Percentiles rank a stretch among this genome's conserved stretches.
Evolutionary conservation across 2,329 filamentous ascomycete species (phyloP).

Genomic region (Pseudocercospora pini-densiflorae): DNA sequence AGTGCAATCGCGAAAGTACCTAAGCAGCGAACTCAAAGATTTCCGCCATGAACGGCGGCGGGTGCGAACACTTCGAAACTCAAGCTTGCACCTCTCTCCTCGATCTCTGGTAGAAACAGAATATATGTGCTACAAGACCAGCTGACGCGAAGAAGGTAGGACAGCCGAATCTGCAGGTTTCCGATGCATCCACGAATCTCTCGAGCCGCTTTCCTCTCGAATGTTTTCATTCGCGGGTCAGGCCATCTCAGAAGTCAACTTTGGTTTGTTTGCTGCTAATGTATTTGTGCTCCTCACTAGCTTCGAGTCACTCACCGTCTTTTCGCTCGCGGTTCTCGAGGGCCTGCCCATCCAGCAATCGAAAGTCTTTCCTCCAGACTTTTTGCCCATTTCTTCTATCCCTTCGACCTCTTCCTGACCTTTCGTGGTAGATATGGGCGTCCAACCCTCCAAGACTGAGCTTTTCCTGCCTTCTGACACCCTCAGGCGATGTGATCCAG

Average conservation of each 20-base stretch:
- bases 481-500: constrained; percentile 31
- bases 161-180: background rate
- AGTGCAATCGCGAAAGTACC: background rate
- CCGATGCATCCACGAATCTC: background rate
- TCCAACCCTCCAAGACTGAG: constrained; percentile 31
- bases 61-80: background rate
- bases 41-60: background rate
- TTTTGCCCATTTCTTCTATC: background rate
- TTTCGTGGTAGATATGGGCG: constrained; percentile 30
- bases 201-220: background rate
- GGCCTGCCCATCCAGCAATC: background rate
- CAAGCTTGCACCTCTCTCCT: background rate
- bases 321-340: background rate
- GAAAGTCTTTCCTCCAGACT: background rate
- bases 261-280: constrained; percentile 4
- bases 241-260: background rate
- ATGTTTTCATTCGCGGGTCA: constrained; percentile 6
- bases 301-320: background rate
- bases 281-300: constrained; percentile 1
- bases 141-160: constrained; percentile 4
- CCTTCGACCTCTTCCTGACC: background rate
- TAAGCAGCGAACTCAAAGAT: background rate
- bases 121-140: background rate
- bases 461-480: constrained; percentile 33
- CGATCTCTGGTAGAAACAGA: background rate